Base-by-base conservation (phyloP, 176 grass and related monocot species). In the Elymus sibiricus region DNA sequence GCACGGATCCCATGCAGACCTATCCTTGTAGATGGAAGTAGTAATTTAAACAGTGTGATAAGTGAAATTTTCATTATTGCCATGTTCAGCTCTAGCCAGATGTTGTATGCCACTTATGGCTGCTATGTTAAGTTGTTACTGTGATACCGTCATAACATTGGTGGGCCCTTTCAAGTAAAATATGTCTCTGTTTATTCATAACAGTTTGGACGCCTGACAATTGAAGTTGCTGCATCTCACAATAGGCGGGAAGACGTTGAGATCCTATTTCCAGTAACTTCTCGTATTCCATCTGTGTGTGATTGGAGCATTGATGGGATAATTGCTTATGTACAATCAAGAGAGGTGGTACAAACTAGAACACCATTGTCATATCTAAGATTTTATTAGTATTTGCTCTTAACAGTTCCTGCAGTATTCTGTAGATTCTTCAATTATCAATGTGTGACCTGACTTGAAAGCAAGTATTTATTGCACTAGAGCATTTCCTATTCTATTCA, bases 301-400 rank as follows among this genome's bases (percentile, higher is more conserved):
- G 82, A 85, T 67, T 85, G 82, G 69, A 89, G 77, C 22, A 83
- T 75, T 85, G 82, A 89, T 85, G 87, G 87, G 25, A 80, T 89
- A 68, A 81, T 85, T 44, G 19, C 25, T 74, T 26, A 22, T 80
- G 87, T 76, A 16, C 46, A 80, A 31, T 76, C 44, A 78, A 35
- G 28, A 2, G 28, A 35, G 47, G 22, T 58, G 86, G 86, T 87
- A 87, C 47, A 59, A 47, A 7, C 19, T 86, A 63, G 34, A 39
- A 11, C 27, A 70, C 2, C 22, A 35, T 78, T 78, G 9, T 15
- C 26, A 59, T 32, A 35, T 47, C 70, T 83, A 42, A 69, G n/a
- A 27, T 73, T 44, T 9, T 25, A 27, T 32, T 68, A 17, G 44
- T 77, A 10, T 86, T 46, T 43, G 10, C 26, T 62, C 38, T 70